Evolutionary conservation across 768 basidiomycete genomes (phyloP).

Genomic region (Tulasnella calospora): DNA sequence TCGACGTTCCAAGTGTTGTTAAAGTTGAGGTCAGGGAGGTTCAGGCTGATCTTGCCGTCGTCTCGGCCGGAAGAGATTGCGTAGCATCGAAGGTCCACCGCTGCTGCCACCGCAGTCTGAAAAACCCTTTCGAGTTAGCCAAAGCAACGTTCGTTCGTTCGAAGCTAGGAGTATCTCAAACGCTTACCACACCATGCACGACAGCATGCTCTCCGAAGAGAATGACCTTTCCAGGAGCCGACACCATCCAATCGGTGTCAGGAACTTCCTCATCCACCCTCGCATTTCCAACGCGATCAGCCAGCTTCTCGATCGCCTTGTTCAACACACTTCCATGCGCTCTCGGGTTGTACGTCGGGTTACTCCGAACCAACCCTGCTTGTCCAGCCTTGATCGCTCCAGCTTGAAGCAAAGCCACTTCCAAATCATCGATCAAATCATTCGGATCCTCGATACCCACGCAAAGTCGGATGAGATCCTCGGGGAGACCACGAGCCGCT

Average conservation of each 20-base stretch:
- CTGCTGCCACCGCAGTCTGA: conserved; percentile 90
- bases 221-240: conserved; percentile 96
- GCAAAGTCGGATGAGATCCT: conserved; percentile 95
- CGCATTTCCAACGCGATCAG: conserved; percentile 19
- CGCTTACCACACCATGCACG: conserved; percentile 88
- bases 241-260: conserved; percentile 61
- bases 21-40: conserved; percentile 76
- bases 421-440: conserved; percentile 92
- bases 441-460: conserved; percentile 95
- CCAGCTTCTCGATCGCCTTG: conserved; percentile 29
- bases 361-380: conserved; percentile 26
- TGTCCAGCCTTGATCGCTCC: conserved; percentile 67
- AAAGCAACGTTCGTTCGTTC: background rate
- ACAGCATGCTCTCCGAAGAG: conserved; percentile 98
- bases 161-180: background rate
- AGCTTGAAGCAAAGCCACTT: conserved; percentile 84
- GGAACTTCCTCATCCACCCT: conserved; percentile 17
- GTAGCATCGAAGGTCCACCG: conserved; percentile 93
- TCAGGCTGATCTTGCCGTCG: conserved; percentile 67
- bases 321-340: conserved; percentile 21
- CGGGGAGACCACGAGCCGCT: conserved; percentile 94
- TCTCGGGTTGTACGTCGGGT: conserved; percentile 18
- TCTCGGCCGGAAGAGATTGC: conserved; percentile 70
- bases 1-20: conserved; percentile 76
- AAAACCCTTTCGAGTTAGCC: conserved; percentile 10